A percentile compares a stretch with the other conserved stretches of the same genome.
Evolutionary conservation across 169 alveolate species (phyloP).

Genomic region (Plasmodium reichenowi): DNA sequence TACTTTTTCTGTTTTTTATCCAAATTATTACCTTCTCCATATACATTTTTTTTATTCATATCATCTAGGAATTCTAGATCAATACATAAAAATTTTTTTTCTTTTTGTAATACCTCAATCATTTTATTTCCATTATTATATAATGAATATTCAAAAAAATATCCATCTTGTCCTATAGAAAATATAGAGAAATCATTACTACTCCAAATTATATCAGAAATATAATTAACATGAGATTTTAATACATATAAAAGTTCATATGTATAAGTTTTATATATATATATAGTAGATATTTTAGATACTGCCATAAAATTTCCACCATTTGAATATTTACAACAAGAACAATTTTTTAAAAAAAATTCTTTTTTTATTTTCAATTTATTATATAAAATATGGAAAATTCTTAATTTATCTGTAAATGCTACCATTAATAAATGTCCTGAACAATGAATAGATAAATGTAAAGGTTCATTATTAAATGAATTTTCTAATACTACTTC

Average conservation of each 20-base stretch:
- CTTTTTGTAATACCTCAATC: conserved; percentile 68
- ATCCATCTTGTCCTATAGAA: conserved; percentile 72
- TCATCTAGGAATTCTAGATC: conserved; percentile 52
- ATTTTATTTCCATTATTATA: conserved; percentile 73
- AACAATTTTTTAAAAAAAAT: conserved; percentile 69
- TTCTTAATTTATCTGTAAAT: conserved; percentile 58
- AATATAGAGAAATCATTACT: conserved; percentile 50
- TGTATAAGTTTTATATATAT: conserved; percentile 66
- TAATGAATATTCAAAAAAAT: conserved; percentile 64
- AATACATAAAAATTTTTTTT: conserved; percentile 57
- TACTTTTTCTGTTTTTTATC: conserved; percentile 14
- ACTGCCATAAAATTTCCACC: conserved; percentile 76
- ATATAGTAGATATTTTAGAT: conserved; percentile 59
- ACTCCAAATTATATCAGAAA: conserved; percentile 63
- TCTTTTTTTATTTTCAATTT: conserved; percentile 70
- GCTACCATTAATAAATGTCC: conserved; percentile 64
- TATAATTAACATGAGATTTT: conserved; percentile 66
- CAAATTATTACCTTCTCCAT: conserved; percentile 6
- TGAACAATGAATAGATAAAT: conserved; percentile 53
- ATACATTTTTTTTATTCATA: conserved; percentile 9
- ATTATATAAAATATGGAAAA: conserved; percentile 67
- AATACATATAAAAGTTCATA: conserved; percentile 53
- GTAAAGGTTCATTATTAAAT: conserved; percentile 69
- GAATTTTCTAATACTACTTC: conserved; percentile 45
- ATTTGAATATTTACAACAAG: conserved; percentile 70